phyloP scores from a whole-genome alignment of 2,329 filamentous ascomycete species.

The Ceratocystis smalleyi region DNA sequence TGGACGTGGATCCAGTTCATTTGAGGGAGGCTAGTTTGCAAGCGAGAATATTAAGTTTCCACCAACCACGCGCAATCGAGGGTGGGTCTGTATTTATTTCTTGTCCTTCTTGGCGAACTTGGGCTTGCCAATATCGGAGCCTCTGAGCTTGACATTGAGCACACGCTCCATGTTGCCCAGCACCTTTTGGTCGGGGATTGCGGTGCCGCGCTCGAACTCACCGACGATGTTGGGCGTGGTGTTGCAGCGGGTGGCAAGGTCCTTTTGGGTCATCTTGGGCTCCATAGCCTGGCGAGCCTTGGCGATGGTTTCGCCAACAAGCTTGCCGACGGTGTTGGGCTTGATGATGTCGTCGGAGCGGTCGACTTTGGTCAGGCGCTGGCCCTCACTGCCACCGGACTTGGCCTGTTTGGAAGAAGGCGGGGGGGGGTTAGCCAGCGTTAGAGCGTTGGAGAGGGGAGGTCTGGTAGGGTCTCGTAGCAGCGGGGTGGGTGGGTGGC shows the following conservation, averaged over 20 bases:
- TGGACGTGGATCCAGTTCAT: not conserved
- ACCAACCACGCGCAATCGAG: not conserved
- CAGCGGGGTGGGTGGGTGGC: not conserved
- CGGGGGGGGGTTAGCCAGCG: slow-evolving; percentile 24
- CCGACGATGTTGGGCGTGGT: slow-evolving; percentile 65
- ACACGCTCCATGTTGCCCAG: slow-evolving; percentile 63
- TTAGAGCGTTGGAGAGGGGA: not conserved
- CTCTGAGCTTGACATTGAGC: slow-evolving; percentile 76
- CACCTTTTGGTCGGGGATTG: slow-evolving; percentile 69
- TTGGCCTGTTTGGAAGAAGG: slow-evolving; percentile 10
- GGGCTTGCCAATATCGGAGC: slow-evolving; percentile 69
- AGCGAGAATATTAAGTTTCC: not conserved
- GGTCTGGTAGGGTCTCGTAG: not conserved
- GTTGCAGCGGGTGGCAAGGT: slow-evolving; percentile 75
- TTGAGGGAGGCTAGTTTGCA: not conserved
- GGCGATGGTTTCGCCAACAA: slow-evolving; percentile 70
- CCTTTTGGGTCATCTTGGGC: slow-evolving; percentile 93
- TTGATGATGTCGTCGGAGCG: slow-evolving; percentile 95
- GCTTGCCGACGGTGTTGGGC: slow-evolving; percentile 73
- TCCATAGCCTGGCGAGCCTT: slow-evolving; percentile 64
- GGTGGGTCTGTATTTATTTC: slow-evolving; percentile 10
- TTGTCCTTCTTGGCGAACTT: slow-evolving; percentile 55
- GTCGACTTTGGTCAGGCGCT: slow-evolving; percentile 95
- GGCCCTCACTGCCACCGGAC: slow-evolving; percentile 51
- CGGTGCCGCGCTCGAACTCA: slow-evolving; percentile 71